Conservation (phyloP, 2,329 filamentous ascomycete genomes). For the Scytalidium lignicola region DNA sequence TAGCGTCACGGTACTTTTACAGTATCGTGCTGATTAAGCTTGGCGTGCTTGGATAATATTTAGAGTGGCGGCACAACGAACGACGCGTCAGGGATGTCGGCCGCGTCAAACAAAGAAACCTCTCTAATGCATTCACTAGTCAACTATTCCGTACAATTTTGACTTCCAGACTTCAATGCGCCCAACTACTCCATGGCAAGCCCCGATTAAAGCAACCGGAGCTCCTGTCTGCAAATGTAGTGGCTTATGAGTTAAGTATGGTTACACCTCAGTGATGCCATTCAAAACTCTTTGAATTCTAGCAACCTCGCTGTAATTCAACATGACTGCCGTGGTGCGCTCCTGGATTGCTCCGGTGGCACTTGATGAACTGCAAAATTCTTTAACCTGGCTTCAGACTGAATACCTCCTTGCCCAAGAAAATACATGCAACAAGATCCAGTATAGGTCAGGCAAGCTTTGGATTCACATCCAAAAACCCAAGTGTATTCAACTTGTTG, state of each 20-base stretch:
- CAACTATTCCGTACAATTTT: too few relatives aligned
- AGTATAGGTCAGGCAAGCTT: background rate
- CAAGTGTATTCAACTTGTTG: slow-evolving; percentile 7
- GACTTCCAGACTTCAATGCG: too few relatives aligned
- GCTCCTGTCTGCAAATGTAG: too few relatives aligned
- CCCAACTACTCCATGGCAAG: too few relatives aligned
- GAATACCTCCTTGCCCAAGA: slow-evolving; percentile 1
- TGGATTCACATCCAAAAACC: slow-evolving; percentile 2
- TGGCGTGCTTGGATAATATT: too few relatives aligned
- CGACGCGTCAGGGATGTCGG: background rate
- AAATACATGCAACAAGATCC: background rate
- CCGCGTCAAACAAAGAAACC: background rate
- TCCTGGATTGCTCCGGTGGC: slow-evolving; percentile 9
- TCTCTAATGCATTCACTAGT: too few relatives aligned
- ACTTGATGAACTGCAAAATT: slow-evolving; percentile 5
- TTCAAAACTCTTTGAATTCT: too few relatives aligned
- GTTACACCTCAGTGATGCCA: too few relatives aligned
- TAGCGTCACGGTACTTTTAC: background rate
- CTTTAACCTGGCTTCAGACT: slow-evolving; percentile 1
- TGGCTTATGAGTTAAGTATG: too few relatives aligned
- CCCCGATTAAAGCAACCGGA: too few relatives aligned
- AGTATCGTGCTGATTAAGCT: too few relatives aligned
- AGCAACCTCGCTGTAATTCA: background rate
- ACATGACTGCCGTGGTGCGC: slow-evolving; percentile 9
- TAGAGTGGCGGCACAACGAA: background rate